Evolutionary conservation across 1,139 yeast genomes (phyloP), one percentile per base, ranked within the genome.

Genomic region (Taphrina confusa): DNA sequence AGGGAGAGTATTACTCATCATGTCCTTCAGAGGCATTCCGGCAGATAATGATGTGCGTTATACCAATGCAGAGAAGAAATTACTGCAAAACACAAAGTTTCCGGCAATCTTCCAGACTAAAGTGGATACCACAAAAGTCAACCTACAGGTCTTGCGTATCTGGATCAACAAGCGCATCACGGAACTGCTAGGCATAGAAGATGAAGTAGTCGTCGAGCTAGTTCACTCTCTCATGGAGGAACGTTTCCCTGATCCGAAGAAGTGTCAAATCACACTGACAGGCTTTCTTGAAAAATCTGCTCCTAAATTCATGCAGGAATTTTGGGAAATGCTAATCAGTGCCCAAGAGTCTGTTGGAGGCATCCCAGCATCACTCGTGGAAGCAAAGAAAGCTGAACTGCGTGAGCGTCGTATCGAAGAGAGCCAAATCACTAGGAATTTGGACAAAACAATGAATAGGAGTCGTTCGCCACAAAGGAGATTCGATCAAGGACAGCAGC

Each of bases 331-430:
- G 34, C 62, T 69, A 28, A 61, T 68, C 1, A 63, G 65, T 2
- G 71, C 71, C 2, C 71, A 69, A 56, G 46, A 57, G 22, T 64
- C 67, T 23, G 61, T 63, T 1, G 65, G 67, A 8, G 72, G 72
- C 3, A 65, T 69, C 20, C 70, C 72, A 1, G 63, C 64, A 1
- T 63, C 62, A 33, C 46, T 69, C 28, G 45, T 68, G 28, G 67
- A 65, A 18, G 62, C 60, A 8, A 68, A 68, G 56, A 62, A 62
- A 46, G 62, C 57, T 31, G 66, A 68, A 60, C 49, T 67, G 12
- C 61, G 40, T 16, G 22, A 25, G 14, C 59, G 57, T 9, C 25
- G 50, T 31, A 37, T 14, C 18, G 34, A 46, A 16, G 56, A 52
- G 9, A 16, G 25, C 4, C 25, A 28, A 18, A 50, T 50, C n/a